Base-by-base conservation (phyloP, 306 rosid genomes). In the Trifolium pratense region DNA sequence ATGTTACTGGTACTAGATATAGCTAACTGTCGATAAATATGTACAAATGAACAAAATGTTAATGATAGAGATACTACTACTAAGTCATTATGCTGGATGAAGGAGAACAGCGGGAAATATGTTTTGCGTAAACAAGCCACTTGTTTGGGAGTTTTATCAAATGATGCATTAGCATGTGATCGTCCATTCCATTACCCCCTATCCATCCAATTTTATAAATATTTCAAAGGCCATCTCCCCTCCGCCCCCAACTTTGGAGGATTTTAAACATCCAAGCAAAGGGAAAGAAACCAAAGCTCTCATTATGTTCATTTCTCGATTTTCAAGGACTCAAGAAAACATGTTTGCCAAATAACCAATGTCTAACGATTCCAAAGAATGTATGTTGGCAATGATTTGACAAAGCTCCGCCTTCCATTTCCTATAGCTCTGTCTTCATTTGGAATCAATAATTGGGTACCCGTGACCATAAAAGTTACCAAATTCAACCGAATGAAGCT, bases 41-140 rank as follows among this genome's bases (percentile, higher is more conserved):
- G 32, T 36, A 58, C 32, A 60, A 74, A 79, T 49, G 14, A 51
- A 51, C 59, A 70, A 60, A 62, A 29, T 55, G 21, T 40, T 40
- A 20, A 64, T 37, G 52, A 52, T 17, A 45, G 21, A 45, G 15
- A 52, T 20, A 42, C 16, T 48, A 43, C 21, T 39, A 58, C 52
- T 34, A 13, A 26, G 48, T 68, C 62, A 64, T 7, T 20, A 10
- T 53, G 60, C 20, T 53, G 25, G 31, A 53, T 9, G 31, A 53
- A 20, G 15, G 31, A 20, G 59, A 17, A 52, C 14, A 52, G 12
- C 3, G 29, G 14, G 13, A 18, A 9, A 52, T 5, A 52, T 52
- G 59, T 1, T 17, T 9, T 52, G 3, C 5, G 26, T 52, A 4
- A 18, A 20, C 60, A 53, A 7, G 2, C 26, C 29, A 53, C 26